Conservation (phyloP, 345 rosid genomes). For the Moricandia moricandioides region DNA sequence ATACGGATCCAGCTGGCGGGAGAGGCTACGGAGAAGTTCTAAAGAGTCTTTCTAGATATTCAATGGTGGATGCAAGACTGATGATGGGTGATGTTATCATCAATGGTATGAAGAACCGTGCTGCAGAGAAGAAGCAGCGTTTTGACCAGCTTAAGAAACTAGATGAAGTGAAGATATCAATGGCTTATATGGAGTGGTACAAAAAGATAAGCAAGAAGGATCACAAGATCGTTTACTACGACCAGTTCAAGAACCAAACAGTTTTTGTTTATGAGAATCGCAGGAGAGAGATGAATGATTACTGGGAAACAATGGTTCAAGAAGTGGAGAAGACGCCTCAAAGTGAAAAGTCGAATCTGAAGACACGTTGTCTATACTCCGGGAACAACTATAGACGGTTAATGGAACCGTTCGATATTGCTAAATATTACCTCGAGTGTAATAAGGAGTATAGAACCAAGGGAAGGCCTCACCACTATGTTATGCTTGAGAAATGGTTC, state of each 20-base stretch:
- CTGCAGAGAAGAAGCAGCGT: slow-evolving; percentile 9
- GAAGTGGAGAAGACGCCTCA: slow-evolving; percentile 54
- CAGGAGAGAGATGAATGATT: slow-evolving; percentile 34
- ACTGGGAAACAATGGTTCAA: slow-evolving; percentile 53
- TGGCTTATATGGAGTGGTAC: slow-evolving; percentile 62
- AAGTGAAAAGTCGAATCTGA: slow-evolving; percentile 33
- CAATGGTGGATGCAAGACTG: not conserved
- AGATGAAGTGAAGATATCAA: slow-evolving; percentile 38
- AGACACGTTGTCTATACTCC: slow-evolving; percentile 37
- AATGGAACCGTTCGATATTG: slow-evolving; percentile 74
- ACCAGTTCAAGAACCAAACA: slow-evolving; percentile 41
- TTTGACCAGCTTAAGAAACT: slow-evolving; percentile 39
- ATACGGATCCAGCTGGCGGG: not conserved
- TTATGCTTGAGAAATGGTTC: slow-evolving; percentile 52
- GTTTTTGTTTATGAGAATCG: not conserved
- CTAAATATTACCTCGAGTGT: slow-evolving; percentile 48
- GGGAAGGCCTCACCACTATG: slow-evolving; percentile 46
- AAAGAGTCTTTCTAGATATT: not conserved
- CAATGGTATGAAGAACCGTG: slow-evolving; percentile 24
- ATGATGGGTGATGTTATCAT: slow-evolving; percentile 20
- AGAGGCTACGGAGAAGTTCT: slow-evolving; percentile 24
- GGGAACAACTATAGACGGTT: slow-evolving; percentile 60
- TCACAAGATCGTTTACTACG: slow-evolving; percentile 54
- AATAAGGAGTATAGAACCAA: slow-evolving; percentile 23
- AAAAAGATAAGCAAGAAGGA: slow-evolving; percentile 43